phyloP scores from a whole-genome alignment of 345 rosid genomes.

The Camelina hispida region DNA sequence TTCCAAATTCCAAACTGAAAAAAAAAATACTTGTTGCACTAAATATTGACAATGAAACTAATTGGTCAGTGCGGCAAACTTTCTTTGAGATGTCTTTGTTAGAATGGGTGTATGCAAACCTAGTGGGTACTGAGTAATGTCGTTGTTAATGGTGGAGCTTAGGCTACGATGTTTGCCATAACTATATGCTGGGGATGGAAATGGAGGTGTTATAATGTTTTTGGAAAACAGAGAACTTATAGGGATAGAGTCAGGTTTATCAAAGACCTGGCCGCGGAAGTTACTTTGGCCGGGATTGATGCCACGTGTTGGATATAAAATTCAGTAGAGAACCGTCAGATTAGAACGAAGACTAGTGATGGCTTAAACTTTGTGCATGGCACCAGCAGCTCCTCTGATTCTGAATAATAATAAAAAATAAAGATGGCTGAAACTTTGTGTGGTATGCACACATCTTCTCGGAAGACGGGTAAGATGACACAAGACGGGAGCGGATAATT shows the following conservation, averaged over 20 bases:
- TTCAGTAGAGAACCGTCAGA: constrained; percentile 16
- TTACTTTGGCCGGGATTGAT: no score
- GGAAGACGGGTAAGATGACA: not conserved
- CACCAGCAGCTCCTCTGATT: not conserved
- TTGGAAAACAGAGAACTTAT: no score
- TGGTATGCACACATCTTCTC: not conserved
- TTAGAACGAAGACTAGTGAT: constrained; percentile 16
- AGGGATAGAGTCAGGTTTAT: no score
- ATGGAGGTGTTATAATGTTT: no score
- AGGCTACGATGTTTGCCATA: no score
- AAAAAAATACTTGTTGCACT: not conserved
- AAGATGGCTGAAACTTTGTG: not conserved
- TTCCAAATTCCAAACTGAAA: constrained; percentile 1
- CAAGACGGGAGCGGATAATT: not conserved
- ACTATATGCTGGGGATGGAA: no score
- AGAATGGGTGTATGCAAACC: no score
- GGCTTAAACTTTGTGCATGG: constrained; percentile 10
- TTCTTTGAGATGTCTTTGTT: no score
- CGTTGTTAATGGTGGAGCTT: no score
- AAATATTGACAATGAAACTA: not conserved
- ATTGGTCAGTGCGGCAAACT: no score
- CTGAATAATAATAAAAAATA: not conserved
- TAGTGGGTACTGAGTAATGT: no score
- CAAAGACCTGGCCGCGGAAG: no score
- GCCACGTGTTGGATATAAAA: not conserved